These are phyloP conservation scores for Starmerella powellii DNA, from an alignment of 805 yeast species.

Conservation along the genomic window DNA sequence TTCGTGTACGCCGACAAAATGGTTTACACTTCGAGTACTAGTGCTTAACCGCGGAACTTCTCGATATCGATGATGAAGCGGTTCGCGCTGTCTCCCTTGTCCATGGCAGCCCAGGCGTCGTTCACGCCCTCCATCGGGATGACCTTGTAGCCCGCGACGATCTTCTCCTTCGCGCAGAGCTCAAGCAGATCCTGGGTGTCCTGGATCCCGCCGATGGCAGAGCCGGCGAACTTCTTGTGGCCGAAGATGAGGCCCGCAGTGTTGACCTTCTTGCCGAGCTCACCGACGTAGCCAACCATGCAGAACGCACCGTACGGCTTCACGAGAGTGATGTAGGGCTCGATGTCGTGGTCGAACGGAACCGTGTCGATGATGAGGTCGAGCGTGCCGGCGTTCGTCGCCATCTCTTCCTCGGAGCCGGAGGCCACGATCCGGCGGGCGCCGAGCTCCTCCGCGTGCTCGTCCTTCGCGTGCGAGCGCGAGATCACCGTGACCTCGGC, in stretches of 20 bases:
- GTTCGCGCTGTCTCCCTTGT: slow-evolving; percentile 12
- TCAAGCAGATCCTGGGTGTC: slow-evolving; percentile 58
- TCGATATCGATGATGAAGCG: slow-evolving; percentile 17
- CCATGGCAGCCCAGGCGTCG: slow-evolving; percentile 16
- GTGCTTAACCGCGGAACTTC: too few species aligned
- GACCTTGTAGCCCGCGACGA: slow-evolving; percentile 53
- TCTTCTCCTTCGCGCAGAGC: slow-evolving; percentile 45
- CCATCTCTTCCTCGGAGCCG: slow-evolving; percentile 31
- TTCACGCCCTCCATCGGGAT: slow-evolving; percentile 35
- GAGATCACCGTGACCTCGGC: slow-evolving; percentile 50
- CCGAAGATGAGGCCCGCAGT: slow-evolving; percentile 39
- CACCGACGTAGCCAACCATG: slow-evolving; percentile 52
- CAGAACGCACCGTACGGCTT: slow-evolving; percentile 48
- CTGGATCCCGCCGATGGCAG: slow-evolving; percentile 48
- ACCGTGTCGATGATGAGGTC: slow-evolving; percentile 47
- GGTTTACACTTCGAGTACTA: too few species aligned
- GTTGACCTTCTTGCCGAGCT: slow-evolving; percentile 35
- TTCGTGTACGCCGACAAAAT: too few species aligned
- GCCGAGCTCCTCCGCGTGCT: slow-evolving; percentile 43
- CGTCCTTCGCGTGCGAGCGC: slow-evolving; percentile 40
- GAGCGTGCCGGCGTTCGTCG: slow-evolving; percentile 28
- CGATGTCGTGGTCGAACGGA: slow-evolving; percentile 38
- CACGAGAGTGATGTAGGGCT: slow-evolving; percentile 38
- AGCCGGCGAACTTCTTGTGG: slow-evolving; percentile 28
- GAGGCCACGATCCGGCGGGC: slow-evolving; percentile 47